phyloP scores from a whole-genome alignment of 345 rosid genomes.

The Capsella bursapastoris region DNA sequence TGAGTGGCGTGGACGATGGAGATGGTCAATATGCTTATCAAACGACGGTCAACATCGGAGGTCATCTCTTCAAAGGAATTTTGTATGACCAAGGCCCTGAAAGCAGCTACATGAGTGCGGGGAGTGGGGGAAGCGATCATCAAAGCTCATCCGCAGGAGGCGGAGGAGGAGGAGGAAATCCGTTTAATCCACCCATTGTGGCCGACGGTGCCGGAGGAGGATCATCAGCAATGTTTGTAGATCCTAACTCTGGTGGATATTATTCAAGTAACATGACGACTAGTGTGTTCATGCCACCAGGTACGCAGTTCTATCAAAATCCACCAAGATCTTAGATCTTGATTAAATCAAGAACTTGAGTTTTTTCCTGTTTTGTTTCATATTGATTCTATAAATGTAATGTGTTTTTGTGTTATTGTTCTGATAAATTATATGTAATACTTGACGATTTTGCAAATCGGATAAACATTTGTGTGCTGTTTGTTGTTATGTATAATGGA shows the following conservation, averaged over 20 bases:
- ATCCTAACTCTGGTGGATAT: constrained; percentile 45
- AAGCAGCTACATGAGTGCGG: constrained; percentile 49
- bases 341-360: constrained; percentile 32
- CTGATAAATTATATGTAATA: constrained; percentile 23
- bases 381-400: constrained; percentile 17
- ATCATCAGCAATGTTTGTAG: constrained; percentile 37
- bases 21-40: constrained; percentile 89
- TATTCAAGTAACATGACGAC: constrained; percentile 41
- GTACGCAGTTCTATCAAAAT: constrained; percentile 45
- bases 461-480: constrained; percentile 35
- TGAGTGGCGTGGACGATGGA: constrained; percentile 68
- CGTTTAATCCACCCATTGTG: constrained; percentile 19
- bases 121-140: constrained; percentile 49
- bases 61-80: constrained; percentile 90
- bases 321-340: constrained; percentile 49
- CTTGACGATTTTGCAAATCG: constrained; percentile 33
- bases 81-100: constrained; percentile 92
- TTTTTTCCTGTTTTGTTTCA: background rate
- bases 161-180: constrained; percentile 47
- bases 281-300: constrained; percentile 43
- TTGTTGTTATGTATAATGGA: constrained; percentile 13
- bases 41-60: constrained; percentile 82
- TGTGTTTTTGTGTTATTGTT: constrained; percentile 10
- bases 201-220: constrained; percentile 35
- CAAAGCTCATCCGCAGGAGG: constrained; percentile 70